Evolutionary conservation across 2,329 filamentous ascomycete genomes (phyloP), one percentile per base, ranked within the genome.

Genomic region (Fusarium penzigii): DNA sequence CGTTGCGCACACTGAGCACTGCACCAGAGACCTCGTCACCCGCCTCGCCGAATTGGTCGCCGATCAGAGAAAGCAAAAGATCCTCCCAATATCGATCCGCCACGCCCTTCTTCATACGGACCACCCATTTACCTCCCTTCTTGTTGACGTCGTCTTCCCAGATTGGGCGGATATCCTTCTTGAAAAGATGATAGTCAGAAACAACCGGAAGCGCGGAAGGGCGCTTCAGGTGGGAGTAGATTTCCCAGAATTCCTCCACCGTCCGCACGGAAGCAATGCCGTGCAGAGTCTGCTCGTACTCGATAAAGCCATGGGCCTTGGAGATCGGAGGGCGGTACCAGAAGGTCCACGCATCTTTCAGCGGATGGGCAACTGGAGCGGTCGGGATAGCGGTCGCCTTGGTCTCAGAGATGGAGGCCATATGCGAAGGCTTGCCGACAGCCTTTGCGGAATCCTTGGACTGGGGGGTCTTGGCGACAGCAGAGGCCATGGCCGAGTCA

Each of bases 61-160:
- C 94, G 52, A 97, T 85, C 64, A 97, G 88, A 25, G 91, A 92
- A 64, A 97, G 79, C 54, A 97, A 77, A 45, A 97, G 79, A 68
- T 97, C 90, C 77, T 99, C 94, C 91, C 94, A 99, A 73, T 96
- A 97, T 49, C 93, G 86, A 72, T 97, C 94, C 16, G 91, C 90
- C 17, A 99, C 90, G 25, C 94, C 94, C 79, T 99, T 99, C 83
- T 96, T 97, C 70, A 99, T 78, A 61, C 93, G 84, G 70, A 99
- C 87, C 60, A 97, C 92, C 93, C 93, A 99, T 76, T 99, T 99
- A 46, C 94, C 94, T 49, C 94, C 94, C 62, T 87, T 88, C 72
- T 91, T 94, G 76, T 99, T 99, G 70, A 95, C 91, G 43, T 96
- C 92, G 64, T 99, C 94, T 73, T 99, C 94, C 94, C 94, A 99